Base-by-base conservation (phyloP, 2,329 filamentous ascomycete species). In the Penicillium sp. region DNA sequence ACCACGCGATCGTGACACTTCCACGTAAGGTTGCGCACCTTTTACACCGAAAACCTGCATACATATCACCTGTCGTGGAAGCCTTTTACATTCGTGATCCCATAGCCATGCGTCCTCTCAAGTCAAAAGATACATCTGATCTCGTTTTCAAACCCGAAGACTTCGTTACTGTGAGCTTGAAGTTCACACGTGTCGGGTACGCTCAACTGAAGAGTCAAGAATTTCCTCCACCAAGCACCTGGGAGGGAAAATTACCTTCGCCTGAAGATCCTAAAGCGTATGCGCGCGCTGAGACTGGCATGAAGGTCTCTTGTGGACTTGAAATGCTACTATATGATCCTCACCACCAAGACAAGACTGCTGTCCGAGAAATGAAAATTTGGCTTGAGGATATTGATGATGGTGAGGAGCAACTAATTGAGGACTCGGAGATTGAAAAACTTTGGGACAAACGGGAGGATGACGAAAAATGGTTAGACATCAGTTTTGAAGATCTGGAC, bases 11-110 rank as follows among this genome's bases (percentile, higher is more conserved):
- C 4, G 76, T 90, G 24, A 87, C 83, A 0, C 79, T 99, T 29
- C 94, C 94, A 0, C 84, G 94, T 53, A 91, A 87, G 60, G 74
- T 96, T 26, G 93, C 91, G 6, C 86, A 86, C 60, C 79, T 97
- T 34, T 75, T 99, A 2, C 88, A 93, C 62, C 75, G 82, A 41
- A 84, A 86, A 21, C 89, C 92, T 0, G 82, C 85, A 15, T 85
- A 88, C 54, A 85, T 97, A 52, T 87, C 91, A 2, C 85, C 91
- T 0, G 91, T 90, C 1, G 83, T 93, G 2, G 95, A 99, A 71
- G 85, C 88, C 0, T 97, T 99, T 71, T 97, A 97, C 70, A 81
- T 96, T 13, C 85, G 94, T 56, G 92, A 97, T 65, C 87, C 90
- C 0, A 80, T 90, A 52, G 81, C 87, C 0, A 73, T 96, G 41